Percentiles rank a stretch among this genome's conserved stretches.
These are phyloP conservation scores for Turnera subulata DNA, from an alignment of 345 rosid genomes.

Conservation along the genomic window DNA sequence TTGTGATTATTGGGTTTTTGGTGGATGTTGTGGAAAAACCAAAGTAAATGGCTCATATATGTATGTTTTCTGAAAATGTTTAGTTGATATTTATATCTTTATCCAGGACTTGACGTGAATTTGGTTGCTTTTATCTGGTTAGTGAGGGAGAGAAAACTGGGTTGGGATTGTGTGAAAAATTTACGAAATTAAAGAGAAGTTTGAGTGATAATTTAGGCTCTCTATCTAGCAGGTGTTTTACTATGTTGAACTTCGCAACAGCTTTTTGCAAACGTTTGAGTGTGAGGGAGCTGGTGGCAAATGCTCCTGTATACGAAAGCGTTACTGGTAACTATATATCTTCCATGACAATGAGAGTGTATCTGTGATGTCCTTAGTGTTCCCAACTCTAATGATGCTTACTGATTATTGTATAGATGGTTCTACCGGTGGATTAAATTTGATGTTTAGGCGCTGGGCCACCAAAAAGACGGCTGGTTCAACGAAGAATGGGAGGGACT, in stretches of 20 bases:
- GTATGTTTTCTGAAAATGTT: no score
- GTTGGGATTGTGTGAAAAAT: no score
- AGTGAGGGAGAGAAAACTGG: no score
- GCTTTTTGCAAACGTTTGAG: constrained; percentile 24
- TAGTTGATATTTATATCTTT: no score
- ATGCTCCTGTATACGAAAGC: constrained; percentile 23
- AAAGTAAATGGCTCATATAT: no score
- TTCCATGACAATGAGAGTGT: background rate
- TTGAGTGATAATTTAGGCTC: no score
- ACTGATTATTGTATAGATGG: constrained; percentile 32
- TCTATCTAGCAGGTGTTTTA: background rate
- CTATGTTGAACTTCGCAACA: constrained; percentile 22
- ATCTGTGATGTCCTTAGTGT: background rate
- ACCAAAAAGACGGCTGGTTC: constrained; percentile 81
- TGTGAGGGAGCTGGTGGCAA: constrained; percentile 26
- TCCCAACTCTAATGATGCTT: background rate
- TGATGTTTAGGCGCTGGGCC: constrained; percentile 82
- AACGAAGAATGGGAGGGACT: constrained; percentile 83
- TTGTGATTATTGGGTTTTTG: no score
- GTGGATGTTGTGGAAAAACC: no score
- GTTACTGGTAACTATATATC: constrained; percentile 11
- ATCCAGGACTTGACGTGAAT: no score
- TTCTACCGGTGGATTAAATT: constrained; percentile 54
- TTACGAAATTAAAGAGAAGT: no score
- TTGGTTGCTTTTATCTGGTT: no score